A percentile compares a stretch with the other conserved stretches of the same genome.
Evolutionary conservation across 176 grass and related monocot species (phyloP).

Genomic region (Thinopyrum elongatum): DNA sequence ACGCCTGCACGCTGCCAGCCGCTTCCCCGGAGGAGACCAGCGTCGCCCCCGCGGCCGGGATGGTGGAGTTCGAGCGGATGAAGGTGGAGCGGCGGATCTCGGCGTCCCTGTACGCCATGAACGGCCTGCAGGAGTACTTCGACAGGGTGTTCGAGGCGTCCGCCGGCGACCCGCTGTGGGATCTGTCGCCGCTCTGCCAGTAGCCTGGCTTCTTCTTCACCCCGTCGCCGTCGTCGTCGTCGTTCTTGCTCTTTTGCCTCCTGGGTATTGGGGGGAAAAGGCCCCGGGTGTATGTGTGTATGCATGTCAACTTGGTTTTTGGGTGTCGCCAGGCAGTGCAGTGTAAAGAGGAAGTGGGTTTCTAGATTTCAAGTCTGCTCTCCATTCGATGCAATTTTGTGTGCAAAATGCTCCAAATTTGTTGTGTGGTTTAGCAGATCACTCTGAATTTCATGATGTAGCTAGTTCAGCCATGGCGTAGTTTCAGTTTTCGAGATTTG

Average conservation of each 20-base stretch:
- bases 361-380: neutral
- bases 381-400: conserved; percentile 17
- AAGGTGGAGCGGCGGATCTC: conserved; percentile 81
- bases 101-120: conserved; percentile 70
- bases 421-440: neutral
- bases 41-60: conserved; percentile 14
- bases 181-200: conserved; percentile 60
- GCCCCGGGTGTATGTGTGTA: conserved; percentile 21
- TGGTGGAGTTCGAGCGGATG: conserved; percentile 82
- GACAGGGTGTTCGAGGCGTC: conserved; percentile 61
- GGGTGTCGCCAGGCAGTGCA: conserved; percentile 27
- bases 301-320: conserved; percentile 33
- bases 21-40: conserved; percentile 6
- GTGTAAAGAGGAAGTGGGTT: conserved; percentile 27
- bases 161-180: conserved; percentile 51
- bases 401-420: conserved; percentile 21
- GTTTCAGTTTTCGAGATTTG: neutral
- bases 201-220: neutral
- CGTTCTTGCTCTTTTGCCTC: conserved; percentile 37
- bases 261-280: conserved; percentile 3
- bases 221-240: neutral
- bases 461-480: neutral
- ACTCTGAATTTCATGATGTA: neutral
- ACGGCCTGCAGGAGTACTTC: conserved; percentile 82
- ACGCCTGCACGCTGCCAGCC: conserved; percentile 18